Conservation (phyloP, 2,329 filamentous ascomycete species). For the Stachybotrys chartarum region DNA sequence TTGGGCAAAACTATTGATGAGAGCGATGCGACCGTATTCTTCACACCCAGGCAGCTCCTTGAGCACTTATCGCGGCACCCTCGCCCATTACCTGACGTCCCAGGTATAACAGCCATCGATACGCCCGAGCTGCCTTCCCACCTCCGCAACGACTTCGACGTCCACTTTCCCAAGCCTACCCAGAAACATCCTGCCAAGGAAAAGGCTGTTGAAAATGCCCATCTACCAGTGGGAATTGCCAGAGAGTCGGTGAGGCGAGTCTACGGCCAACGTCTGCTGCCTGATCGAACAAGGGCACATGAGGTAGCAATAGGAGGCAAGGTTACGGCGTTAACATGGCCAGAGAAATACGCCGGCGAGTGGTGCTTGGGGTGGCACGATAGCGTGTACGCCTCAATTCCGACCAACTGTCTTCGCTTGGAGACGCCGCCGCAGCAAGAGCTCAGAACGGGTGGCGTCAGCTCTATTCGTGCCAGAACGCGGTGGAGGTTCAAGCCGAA, state of each 20-base stretch:
- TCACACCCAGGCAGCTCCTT: constrained; percentile 44
- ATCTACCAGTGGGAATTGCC: constrained; percentile 37
- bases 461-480: constrained; percentile 39
- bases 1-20: constrained; percentile 41
- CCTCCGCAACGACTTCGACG: constrained; percentile 43
- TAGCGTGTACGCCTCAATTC: constrained; percentile 40
- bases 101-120: constrained; percentile 42
- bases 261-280: constrained; percentile 37
- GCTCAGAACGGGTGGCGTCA: constrained; percentile 37
- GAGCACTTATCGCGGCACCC: constrained; percentile 46
- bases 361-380: constrained; percentile 54
- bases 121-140: constrained; percentile 29
- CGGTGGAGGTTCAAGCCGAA: constrained; percentile 47
- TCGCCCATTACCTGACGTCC: constrained; percentile 41
- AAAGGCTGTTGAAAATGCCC: constrained; percentile 29
- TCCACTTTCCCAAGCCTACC: constrained; percentile 38
- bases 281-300: constrained; percentile 36
- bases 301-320: constrained; percentile 41
- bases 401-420: constrained; percentile 39
- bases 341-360: constrained; percentile 43
- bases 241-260: constrained; percentile 39
- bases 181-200: constrained; percentile 32
- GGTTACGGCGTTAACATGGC: constrained; percentile 45
- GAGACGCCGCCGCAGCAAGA: constrained; percentile 38
- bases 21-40: constrained; percentile 51